These are phyloP conservation scores for Phallus indusiatus DNA, from an alignment of 768 basidiomycete species.

Conservation along the genomic window DNA sequence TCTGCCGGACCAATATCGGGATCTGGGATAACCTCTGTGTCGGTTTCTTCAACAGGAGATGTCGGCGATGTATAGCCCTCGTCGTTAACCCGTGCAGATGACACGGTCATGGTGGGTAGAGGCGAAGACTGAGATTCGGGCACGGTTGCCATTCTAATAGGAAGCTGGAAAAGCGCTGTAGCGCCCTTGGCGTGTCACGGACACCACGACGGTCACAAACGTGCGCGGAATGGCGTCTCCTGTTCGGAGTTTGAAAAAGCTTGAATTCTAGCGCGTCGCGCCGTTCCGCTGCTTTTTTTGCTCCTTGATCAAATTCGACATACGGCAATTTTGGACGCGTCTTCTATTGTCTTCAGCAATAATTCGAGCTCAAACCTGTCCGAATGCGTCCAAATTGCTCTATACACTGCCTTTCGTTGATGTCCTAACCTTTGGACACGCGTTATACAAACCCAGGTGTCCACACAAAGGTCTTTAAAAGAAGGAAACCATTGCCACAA, in stretches of 20 bases:
- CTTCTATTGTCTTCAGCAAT: too few species aligned
- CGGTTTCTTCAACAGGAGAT: constrained; percentile 56
- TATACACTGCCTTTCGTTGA: too few species aligned
- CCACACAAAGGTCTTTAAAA: background rate
- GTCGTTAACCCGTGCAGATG: constrained; percentile 1
- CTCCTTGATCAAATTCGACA: too few species aligned
- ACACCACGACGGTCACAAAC: constrained; percentile 38
- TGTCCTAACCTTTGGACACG: too few species aligned
- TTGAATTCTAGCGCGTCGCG: too few species aligned
- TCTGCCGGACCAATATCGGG: constrained; percentile 30
- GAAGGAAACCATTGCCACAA: too few species aligned
- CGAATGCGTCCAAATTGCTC: too few species aligned
- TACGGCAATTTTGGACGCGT: too few species aligned
- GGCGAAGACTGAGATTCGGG: constrained; percentile 50
- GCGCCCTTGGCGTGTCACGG: constrained; percentile 31
- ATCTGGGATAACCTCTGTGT: constrained; percentile 21
- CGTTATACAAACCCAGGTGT: background rate
- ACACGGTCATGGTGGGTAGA: constrained; percentile 32
- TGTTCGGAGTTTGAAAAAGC: too few species aligned
- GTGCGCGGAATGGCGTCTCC: constrained; percentile 16
- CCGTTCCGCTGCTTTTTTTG: too few species aligned
- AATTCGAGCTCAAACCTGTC: too few species aligned
- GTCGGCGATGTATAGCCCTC: constrained; percentile 19
- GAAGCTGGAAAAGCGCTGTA: constrained; percentile 36
- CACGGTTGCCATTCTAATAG: constrained; percentile 43